Percentiles rank a stretch among this genome's conserved stretches.
These are phyloP conservation scores for Aspergillus pseudoterreus DNA, from an alignment of 2,329 filamentous ascomycete species.

Conservation along the genomic window DNA sequence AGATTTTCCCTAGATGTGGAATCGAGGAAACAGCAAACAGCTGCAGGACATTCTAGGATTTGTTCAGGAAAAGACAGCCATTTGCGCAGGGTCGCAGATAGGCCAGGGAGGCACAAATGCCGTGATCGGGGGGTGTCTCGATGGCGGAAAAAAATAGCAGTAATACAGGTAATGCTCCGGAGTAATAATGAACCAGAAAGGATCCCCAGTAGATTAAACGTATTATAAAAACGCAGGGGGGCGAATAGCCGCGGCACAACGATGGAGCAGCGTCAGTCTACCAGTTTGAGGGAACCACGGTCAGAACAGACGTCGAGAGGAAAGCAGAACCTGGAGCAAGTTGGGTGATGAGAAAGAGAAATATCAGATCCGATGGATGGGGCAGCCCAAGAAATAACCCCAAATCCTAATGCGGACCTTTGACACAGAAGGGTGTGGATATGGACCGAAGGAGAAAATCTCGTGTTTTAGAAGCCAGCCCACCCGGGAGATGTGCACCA, in stretches of 20 bases:
- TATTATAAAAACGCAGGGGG: background rate
- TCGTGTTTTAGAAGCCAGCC: slow-evolving; percentile 12
- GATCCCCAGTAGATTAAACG: background rate
- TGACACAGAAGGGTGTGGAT: background rate
- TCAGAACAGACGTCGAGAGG: no score
- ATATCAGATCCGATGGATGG: background rate
- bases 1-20: background rate
- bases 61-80: slow-evolving; percentile 8
- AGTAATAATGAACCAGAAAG: slow-evolving; percentile 1
- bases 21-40: slow-evolving; percentile 8
- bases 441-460: background rate
- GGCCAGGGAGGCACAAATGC: slow-evolving; percentile 4
- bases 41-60: slow-evolving; percentile 11
- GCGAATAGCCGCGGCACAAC: background rate
- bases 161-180: background rate
- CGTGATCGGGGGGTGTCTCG: slow-evolving; percentile 5
- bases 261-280: background rate
- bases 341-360: background rate
- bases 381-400: background rate
- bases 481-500: slow-evolving; percentile 7
- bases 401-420: background rate
- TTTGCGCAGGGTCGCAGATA: slow-evolving; percentile 4
- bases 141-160: slow-evolving; percentile 3
- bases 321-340: background rate
- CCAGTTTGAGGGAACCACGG: no score